Evolutionary conservation across 768 basidiomycete genomes (phyloP).

Genomic region (Rhizopogon salebrosus): DNA sequence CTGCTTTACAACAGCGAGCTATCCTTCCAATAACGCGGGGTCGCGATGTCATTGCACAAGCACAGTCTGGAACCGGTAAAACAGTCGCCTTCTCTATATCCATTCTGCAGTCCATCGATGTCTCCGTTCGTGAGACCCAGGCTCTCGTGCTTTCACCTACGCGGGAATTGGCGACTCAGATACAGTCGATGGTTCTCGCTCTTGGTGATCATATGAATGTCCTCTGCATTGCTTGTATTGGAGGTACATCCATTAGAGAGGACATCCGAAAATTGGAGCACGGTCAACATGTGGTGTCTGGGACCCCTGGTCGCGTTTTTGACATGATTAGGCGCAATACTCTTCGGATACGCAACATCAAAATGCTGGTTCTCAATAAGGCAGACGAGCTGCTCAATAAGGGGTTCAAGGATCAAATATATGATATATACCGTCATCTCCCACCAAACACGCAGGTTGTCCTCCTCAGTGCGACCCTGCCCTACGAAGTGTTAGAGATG

Average conservation of each 20-base stretch:
- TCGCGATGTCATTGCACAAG: constrained; percentile 97
- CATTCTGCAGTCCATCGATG: constrained; percentile 96
- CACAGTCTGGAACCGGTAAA: constrained; percentile 99
- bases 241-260: constrained; percentile 95
- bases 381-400: constrained; percentile 96
- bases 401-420: constrained; percentile 99
- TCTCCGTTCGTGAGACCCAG: constrained; percentile 90
- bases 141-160: constrained; percentile 96
- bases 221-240: constrained; percentile 97
- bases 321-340: constrained; percentile 97
- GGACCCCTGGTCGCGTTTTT: constrained; percentile 96
- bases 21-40: constrained; percentile 95
- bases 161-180: constrained; percentile 98
- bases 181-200: constrained; percentile 93
- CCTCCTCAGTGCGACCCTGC: constrained; percentile 91
- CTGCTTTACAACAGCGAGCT: constrained; percentile 97
- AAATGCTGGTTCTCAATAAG: constrained; percentile 93
- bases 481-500: constrained; percentile 97
- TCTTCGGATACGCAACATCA: constrained; percentile 93
- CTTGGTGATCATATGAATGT: constrained; percentile 99
- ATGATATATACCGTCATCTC: constrained; percentile 96
- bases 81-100: constrained; percentile 98
- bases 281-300: constrained; percentile 95
- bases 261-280: constrained; percentile 97
- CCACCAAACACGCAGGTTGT: constrained; percentile 98